These are phyloP conservation scores for Fusarium sp. DNA, from an alignment of 2,329 filamentous ascomycete species.

Conservation along the genomic window DNA sequence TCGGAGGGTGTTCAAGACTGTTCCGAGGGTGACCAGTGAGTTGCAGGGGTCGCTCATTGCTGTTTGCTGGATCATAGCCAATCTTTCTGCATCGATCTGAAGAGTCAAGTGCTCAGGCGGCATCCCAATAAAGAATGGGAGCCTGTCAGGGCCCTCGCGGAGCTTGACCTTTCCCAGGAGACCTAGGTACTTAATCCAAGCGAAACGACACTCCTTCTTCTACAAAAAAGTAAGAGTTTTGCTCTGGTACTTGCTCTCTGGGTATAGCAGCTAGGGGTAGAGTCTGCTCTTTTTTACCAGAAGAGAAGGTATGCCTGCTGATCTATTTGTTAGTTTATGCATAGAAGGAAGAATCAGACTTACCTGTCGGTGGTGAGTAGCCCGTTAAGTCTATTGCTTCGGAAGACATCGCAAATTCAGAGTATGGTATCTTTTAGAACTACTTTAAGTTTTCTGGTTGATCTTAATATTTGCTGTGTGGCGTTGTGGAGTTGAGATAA, in stretches of 20 bases:
- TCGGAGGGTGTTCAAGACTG: neutral
- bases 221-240: neutral
- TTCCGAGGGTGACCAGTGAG: neutral
- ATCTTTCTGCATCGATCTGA: neutral
- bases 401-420: neutral
- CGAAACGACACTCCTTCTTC: neutral
- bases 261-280: fast-evolving
- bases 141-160: neutral
- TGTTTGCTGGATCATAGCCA: neutral
- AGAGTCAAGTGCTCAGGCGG: neutral
- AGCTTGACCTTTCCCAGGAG: neutral
- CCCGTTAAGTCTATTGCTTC: neutral
- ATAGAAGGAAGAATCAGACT: neutral
- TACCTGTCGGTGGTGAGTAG: neutral
- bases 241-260: neutral
- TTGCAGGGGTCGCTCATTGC: neutral
- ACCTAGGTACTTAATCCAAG: constrained; percentile 2
- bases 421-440: no score
- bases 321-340: neutral
- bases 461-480: fast-evolving
- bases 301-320: neutral
- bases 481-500: neutral
- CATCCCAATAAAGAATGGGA: constrained; percentile 1
- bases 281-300: neutral
- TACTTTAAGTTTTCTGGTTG: no score